Base-by-base conservation (phyloP, 2,329 filamentous ascomycete genomes). In the Trichoderma sp. region DNA sequence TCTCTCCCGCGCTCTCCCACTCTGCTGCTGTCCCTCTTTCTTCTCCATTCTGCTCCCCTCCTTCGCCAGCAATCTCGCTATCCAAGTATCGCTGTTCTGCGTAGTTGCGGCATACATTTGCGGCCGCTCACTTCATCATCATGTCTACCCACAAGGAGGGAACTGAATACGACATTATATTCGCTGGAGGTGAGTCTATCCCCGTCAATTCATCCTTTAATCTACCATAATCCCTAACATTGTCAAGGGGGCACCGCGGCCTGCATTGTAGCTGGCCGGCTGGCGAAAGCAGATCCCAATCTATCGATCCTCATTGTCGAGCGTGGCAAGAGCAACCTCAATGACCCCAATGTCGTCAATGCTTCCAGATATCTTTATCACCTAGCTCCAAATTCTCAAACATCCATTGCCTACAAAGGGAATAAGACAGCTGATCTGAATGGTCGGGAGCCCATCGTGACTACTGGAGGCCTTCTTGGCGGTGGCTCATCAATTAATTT, bases 401-500 rank as follows among this genome's bases (percentile, higher is more conserved):
- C 71, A 0, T 67, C 71, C 3, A 61, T 74, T 17, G 73, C 73
- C 32, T 74, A 74, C 69, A 70, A 73, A 22, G 68, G 69, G 1
- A 72, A 73, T 22, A 73, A 70, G 27, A 69, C 72, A 5, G 63
- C 70, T 1, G 70, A 70, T 5, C 67, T 78, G 27, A 72, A 70
- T 37, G 71, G 71, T 2, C 71, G 76, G 8, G 69, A 70, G 57
- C 50, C 70, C 2, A 32, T 73, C 8, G 73, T 78, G 0, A 67
- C 73, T 0, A 57, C 73, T 0, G 76, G 75, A 9, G 72, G 75
- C 3, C 68, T 74, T 7, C 73, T 77, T 1, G 77, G 77, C 7
- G 76, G 76, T 2, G 75, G 76, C 10, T 78, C 76, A 2, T 75
- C 76, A 4, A 75, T 78, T 70, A 78, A 78, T 58, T 72, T 77